phyloP scores from a whole-genome alignment of 2,329 filamentous ascomycete species.

The Helotiales sp. region DNA sequence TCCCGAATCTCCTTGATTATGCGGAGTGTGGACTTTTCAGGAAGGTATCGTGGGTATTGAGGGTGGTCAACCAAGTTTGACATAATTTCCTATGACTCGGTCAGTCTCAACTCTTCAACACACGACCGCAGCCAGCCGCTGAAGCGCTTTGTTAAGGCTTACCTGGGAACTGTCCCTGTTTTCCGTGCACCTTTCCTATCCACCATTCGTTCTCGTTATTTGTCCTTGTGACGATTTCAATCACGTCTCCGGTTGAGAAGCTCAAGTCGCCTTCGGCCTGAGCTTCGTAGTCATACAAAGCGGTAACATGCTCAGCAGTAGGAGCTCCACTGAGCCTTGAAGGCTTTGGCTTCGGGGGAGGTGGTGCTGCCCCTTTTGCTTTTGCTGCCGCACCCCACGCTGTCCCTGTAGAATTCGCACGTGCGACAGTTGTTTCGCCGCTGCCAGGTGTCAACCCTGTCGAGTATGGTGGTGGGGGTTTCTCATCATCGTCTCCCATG shows the following conservation, averaged over 20 bases:
- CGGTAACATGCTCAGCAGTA: constrained; percentile 76
- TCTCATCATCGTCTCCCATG: constrained; percentile 48
- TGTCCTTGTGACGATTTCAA: constrained; percentile 84
- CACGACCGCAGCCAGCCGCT: not conserved
- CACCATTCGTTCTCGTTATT: constrained; percentile 97
- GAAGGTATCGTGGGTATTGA: not conserved
- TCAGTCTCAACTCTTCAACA: constrained; percentile 17
- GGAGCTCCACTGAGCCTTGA: constrained; percentile 66
- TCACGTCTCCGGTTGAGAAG: constrained; percentile 83
- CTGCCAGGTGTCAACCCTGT: constrained; percentile 33
- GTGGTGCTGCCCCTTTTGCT: constrained; percentile 65
- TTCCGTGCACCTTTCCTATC: constrained; percentile 77
- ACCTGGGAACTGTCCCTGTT: constrained; percentile 94
- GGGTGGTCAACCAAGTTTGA: constrained; percentile 41
- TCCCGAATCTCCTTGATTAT: not conserved
- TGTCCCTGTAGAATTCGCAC: constrained; percentile 42
- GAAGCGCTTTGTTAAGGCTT: constrained; percentile 36
- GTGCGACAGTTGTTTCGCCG: constrained; percentile 35
- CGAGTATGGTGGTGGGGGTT: constrained; percentile 73
- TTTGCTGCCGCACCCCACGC: constrained; percentile 57
- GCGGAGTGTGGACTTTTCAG: not conserved
- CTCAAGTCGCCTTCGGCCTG: constrained; percentile 93
- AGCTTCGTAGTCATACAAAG: constrained; percentile 93
- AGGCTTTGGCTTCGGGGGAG: constrained; percentile 79
- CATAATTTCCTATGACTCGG: constrained; percentile 48